A percentile compares a stretch with the other conserved stretches of the same genome.
Evolutionary conservation across 1,284 basidiomycete species (phyloP).

Genomic region (Papiliotrema fonsecae): DNA sequence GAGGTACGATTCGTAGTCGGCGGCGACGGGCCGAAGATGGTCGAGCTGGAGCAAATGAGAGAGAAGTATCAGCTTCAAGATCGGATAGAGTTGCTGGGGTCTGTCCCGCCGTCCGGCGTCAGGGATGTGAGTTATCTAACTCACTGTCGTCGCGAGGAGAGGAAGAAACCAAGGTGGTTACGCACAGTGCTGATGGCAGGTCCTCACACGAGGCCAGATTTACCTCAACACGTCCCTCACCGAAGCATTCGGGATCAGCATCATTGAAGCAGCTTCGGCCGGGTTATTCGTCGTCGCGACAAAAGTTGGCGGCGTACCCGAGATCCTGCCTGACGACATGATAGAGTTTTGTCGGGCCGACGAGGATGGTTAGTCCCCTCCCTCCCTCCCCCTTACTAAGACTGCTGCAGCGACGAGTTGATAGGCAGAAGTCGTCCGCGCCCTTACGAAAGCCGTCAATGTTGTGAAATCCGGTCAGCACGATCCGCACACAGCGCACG

Average conservation of each 20-base stretch:
- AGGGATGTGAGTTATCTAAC: conserved; percentile 56
- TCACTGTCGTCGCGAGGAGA: neutral
- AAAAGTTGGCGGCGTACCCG: conserved; percentile 90
- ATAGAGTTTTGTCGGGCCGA: conserved; percentile 90
- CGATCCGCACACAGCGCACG: conserved; percentile 72
- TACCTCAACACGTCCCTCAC: conserved; percentile 95
- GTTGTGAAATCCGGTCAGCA: conserved; percentile 67
- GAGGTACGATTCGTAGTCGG: conserved; percentile 85
- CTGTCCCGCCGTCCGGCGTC: conserved; percentile 75
- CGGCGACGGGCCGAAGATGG: conserved; percentile 91
- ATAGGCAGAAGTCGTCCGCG: conserved; percentile 71
- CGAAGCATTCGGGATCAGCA: conserved; percentile 93
- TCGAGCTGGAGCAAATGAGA: conserved; percentile 92
- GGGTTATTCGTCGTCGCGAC: conserved; percentile 94
- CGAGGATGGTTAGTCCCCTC: conserved; percentile 58
- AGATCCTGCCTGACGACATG: conserved; percentile 89
- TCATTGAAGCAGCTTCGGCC: conserved; percentile 91
- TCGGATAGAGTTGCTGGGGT: conserved; percentile 80
- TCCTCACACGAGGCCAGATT: conserved; percentile 77
- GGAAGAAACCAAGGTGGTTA: neutral
- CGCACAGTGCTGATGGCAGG: conserved; percentile 49
- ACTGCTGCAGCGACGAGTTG: conserved; percentile 1
- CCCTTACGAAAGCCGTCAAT: conserved; percentile 71
- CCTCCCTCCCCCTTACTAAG: neutral
- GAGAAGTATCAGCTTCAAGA: conserved; percentile 87